Percentiles rank a stretch among this genome's conserved stretches.
These are phyloP conservation scores for Penicillium expansum DNA, from an alignment of 2,329 filamentous ascomycete species.

Conservation along the genomic window DNA sequence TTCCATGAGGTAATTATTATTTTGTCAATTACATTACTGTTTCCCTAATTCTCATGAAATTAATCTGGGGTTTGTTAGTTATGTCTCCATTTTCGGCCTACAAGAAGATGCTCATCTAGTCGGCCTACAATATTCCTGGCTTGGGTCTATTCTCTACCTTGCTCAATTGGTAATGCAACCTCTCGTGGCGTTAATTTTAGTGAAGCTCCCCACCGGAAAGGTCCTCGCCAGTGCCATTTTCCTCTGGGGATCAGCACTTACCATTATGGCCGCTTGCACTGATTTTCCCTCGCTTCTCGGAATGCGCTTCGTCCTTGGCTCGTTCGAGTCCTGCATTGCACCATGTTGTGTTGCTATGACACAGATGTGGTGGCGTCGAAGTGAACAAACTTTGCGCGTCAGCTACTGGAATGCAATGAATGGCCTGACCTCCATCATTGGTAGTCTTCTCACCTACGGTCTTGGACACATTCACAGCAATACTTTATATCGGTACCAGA, in stretches of 20 bases:
- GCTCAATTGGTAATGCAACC: slow-evolving; percentile 60
- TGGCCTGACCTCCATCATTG: slow-evolving; percentile 57
- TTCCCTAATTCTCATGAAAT: neutral
- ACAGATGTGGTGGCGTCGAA: slow-evolving; percentile 61
- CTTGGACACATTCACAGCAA: slow-evolving; percentile 56
- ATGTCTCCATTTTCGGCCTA: slow-evolving; percentile 40
- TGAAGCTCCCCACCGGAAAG: slow-evolving; percentile 50
- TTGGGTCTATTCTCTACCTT: slow-evolving; percentile 61
- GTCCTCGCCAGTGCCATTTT: slow-evolving; percentile 53
- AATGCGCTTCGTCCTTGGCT: slow-evolving; percentile 46
- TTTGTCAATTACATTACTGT: neutral
- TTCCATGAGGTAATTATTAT: neutral
- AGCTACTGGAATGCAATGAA: slow-evolving; percentile 62
- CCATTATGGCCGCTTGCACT: slow-evolving; percentile 53
- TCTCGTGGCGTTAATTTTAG: slow-evolving; percentile 49
- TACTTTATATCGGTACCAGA: slow-evolving; percentile 40
- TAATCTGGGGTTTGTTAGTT: neutral
- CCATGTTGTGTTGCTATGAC: slow-evolving; percentile 59
- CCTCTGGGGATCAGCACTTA: slow-evolving; percentile 53
- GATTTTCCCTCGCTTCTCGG: slow-evolving; percentile 49
- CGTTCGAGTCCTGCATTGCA: slow-evolving; percentile 36
- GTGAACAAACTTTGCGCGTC: slow-evolving; percentile 58
- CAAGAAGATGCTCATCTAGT: slow-evolving; percentile 48
- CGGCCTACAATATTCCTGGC: slow-evolving; percentile 56
- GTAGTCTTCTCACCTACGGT: slow-evolving; percentile 57